phyloP scores from a whole-genome alignment of 2,329 filamentous ascomycete genomes.

The Verticillium isaacii region DNA sequence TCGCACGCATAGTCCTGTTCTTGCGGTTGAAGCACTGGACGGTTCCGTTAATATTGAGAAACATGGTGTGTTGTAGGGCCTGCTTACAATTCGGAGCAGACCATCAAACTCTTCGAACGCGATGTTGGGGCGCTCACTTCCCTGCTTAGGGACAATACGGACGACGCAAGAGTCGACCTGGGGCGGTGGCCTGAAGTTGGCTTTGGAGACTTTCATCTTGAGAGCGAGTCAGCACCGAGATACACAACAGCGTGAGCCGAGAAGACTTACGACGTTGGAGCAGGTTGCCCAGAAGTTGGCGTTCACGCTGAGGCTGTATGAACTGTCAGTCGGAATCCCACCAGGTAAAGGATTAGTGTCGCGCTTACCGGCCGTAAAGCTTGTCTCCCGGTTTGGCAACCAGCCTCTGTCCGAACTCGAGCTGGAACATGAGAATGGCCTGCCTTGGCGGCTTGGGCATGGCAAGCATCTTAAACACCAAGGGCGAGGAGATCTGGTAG shows the following conservation, averaged over 20 bases:
- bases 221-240: not conserved
- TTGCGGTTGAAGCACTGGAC: constrained; percentile 57
- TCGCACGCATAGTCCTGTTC: constrained; percentile 80
- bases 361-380: constrained; percentile 52
- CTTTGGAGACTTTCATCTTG: constrained; percentile 29
- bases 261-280: constrained; percentile 9
- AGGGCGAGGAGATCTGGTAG: constrained; percentile 79
- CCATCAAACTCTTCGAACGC: constrained; percentile 96
- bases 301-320: constrained; percentile 11
- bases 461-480: constrained; percentile 86
- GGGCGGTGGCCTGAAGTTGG: constrained; percentile 87
- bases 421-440: constrained; percentile 93
- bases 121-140: constrained; percentile 72
- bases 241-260: not conserved
- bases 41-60: not conserved
- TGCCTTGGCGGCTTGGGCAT: constrained; percentile 76
- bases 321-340: not conserved
- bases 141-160: constrained; percentile 80
- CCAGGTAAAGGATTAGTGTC: constrained; percentile 18
- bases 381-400: constrained; percentile 64
- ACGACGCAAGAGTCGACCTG: constrained; percentile 90
- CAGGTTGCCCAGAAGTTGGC: constrained; percentile 15
- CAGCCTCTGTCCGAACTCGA: constrained; percentile 86
- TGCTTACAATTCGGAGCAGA: constrained; percentile 66
- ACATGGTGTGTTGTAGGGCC: not conserved